Base-by-base conservation (phyloP, 805 yeast species). In the Candida pini region DNA sequence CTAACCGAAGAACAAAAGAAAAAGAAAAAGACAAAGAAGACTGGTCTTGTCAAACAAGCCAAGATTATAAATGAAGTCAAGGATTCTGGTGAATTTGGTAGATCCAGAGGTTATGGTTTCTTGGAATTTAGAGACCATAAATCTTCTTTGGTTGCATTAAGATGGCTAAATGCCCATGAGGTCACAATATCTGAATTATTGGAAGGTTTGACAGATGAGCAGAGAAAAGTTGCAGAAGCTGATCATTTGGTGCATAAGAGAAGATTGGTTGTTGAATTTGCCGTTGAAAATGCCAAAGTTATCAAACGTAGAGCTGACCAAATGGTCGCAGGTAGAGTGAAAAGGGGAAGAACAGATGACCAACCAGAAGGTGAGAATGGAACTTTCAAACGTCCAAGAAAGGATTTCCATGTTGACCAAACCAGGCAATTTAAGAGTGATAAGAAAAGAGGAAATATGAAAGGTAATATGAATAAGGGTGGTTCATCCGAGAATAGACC, bases 21-120 rank as follows among this genome's bases (percentile, higher is more conserved):
- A 48, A 78, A 69, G 42, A 73, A 76, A 35, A 78, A 69, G 42
- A 73, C 76, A 35, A 86, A 83, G 54, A 81, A 87, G 49, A 76
- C 73, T 30, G 98, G 98, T 64, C 86, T 92, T 26, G 95, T 92
- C 4, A 81, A 76, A 59, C 97, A 92, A 62, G 83, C 97, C 18
- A 92, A 92, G 65, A 81, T 92, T 45, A 83, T 92, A 43, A 83
- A 76, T 70, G 98, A 92, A 63, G 84, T 86, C 28, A 90, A 89
- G 57, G 95, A 88, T 6, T 68, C 90, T 7, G 94, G 95, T 15
- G 81, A 81, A 18, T 62, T 70, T 19, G 98, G 98, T 37, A 74
- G 98, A 60, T 80, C 92, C 53, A 81, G 97, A 68, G 98, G 98
- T 41, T 92, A 90, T 53, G 98, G 98, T 44, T 90, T 92, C 69